Evolutionary conservation across 2,329 filamentous ascomycete genomes (phyloP).

Genomic region (Penicillium griseofulvum): DNA sequence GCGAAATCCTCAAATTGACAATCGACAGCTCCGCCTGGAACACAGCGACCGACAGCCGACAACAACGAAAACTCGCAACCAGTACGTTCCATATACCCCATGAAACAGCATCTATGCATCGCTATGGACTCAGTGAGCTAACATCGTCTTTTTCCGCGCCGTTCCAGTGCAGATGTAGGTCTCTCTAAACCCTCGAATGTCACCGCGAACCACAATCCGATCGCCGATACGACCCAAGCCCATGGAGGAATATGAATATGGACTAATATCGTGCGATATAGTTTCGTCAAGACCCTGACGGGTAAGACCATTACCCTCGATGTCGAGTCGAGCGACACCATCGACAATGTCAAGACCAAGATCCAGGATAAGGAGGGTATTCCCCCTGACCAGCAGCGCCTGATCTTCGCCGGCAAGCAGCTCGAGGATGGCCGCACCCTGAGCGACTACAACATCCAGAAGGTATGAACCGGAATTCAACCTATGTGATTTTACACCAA

Average conservation of each 20-base stretch:
- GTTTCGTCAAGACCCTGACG: slow-evolving; percentile 99
- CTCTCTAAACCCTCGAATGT: slow-evolving; percentile 31
- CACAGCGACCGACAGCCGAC: slow-evolving; percentile 43
- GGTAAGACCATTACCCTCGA: slow-evolving; percentile 99
- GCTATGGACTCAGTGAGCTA: slow-evolving; percentile 40
- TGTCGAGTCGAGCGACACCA: slow-evolving; percentile 98
- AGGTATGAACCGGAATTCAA: slow-evolving; percentile 59
- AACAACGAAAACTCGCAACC: slow-evolving; percentile 47
- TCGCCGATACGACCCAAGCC: slow-evolving; percentile 17
- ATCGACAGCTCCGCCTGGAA: slow-evolving; percentile 37
- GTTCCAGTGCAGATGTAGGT: slow-evolving; percentile 85
- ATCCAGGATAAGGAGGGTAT: slow-evolving; percentile 99
- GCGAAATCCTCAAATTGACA: slow-evolving; percentile 40
- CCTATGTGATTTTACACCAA: slow-evolving; percentile 5
- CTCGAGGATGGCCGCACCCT: slow-evolving; percentile 97
- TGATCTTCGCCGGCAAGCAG: slow-evolving; percentile 99
- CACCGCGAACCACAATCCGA: slow-evolving; percentile 23
- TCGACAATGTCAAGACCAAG: slow-evolving; percentile 99
- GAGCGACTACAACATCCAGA: slow-evolving; percentile 99
- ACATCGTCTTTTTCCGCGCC: slow-evolving; percentile 40
- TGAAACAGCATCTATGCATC: slow-evolving; percentile 12
- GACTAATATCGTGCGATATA: slow-evolving; percentile 45
- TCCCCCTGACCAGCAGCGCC: slow-evolving; percentile 93
- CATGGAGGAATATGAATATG: slow-evolving; percentile 11
- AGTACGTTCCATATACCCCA: slow-evolving; percentile 39